Evolutionary conservation across 345 rosid genomes (phyloP), one percentile per base, ranked within the genome.

Genomic region (Microcos paniculata): DNA sequence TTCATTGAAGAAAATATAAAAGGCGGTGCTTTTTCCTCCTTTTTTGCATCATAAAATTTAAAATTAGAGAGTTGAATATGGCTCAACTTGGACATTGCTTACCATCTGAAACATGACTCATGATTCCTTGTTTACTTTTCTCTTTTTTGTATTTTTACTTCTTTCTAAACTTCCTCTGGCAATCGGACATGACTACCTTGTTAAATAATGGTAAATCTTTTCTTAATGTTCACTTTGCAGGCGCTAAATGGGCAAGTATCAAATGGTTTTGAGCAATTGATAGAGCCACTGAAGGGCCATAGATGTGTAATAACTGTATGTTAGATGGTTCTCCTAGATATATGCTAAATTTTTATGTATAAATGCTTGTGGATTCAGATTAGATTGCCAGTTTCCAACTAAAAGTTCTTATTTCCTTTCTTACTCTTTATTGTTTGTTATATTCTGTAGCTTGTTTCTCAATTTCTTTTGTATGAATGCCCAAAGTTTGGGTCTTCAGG

Each of bases 401-500:
- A 23, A 43, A 52, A 62, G 13, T 42, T 53, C 31, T 62, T 14
- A 49, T n/a, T 55, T 26, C 43, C 69, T 38, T 6, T 6, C 53
- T 45, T 12, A 2, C 6, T 24, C 24, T 1, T 26, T 1, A 12
- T 16, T 16, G 8, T 13, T 56, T 62, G 19, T 9, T 7, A 30
- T 15, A 6, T 67, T 66, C n/a, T 26, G 52, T 46, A 43, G 21
- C 2, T 42, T 18, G 11, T 64, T 49, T 52, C 43, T 14, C 28
- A 79, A 6, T 13, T 38, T 56, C 21, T 55, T 70, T 16, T 66
- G 18, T 21, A n/a, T 53, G 49, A 68, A 49, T 77, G 64, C 42
- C 79, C 53, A 33, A 71, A 83, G 86, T 83, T 80, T 72, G 80
- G 85, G 56, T 78, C 62, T 75, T 78, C 86, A 75, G 77, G 80